Conservation (phyloP, 331 rosid genomes). For the Cydonia oblonga region DNA sequence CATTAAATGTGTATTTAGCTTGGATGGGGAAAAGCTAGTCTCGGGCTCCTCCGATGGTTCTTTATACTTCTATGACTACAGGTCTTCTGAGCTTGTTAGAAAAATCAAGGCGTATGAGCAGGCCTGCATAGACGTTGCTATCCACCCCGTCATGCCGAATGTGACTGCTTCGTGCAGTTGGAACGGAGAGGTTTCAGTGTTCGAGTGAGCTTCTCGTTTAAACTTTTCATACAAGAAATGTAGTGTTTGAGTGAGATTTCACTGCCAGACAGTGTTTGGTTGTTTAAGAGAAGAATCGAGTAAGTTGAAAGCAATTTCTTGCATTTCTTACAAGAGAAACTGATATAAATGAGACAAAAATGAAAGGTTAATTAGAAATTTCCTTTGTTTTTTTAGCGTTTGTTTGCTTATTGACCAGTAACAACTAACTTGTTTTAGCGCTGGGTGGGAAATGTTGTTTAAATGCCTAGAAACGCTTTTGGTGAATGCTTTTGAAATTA, state of each 20-base stretch:
- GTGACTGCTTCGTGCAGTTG: conserved; percentile 72
- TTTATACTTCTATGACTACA: conserved; percentile 47
- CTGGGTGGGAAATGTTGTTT: too few relatives aligned
- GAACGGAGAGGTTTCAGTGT: conserved; percentile 63
- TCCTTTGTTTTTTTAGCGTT: too few relatives aligned
- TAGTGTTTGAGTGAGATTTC: conserved; percentile 36
- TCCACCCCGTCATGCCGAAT: conserved; percentile 65
- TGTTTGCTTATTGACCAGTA: too few relatives aligned
- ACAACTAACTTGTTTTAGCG: not conserved
- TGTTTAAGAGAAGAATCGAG: not conserved
- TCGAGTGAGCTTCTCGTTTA: conserved; percentile 24
- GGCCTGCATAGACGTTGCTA: conserved; percentile 55
- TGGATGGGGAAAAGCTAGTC: conserved; percentile 58
- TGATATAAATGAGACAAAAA: not conserved
- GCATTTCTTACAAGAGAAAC: conserved; percentile 14
- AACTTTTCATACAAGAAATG: not conserved
- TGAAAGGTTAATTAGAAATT: too few relatives aligned
- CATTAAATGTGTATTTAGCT: conserved; percentile 64
- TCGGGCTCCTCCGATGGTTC: conserved; percentile 89
- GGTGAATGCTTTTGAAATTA: too few relatives aligned
- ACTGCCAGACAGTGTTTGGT: not conserved
- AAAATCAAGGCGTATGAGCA: conserved; percentile 70
- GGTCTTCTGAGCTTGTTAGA: conserved; percentile 44
- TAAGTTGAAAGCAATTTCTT: not conserved
- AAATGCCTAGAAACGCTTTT: too few relatives aligned